Base-by-base conservation (phyloP, 2,329 filamentous ascomycete genomes). In the Colletotrichum incanum region DNA sequence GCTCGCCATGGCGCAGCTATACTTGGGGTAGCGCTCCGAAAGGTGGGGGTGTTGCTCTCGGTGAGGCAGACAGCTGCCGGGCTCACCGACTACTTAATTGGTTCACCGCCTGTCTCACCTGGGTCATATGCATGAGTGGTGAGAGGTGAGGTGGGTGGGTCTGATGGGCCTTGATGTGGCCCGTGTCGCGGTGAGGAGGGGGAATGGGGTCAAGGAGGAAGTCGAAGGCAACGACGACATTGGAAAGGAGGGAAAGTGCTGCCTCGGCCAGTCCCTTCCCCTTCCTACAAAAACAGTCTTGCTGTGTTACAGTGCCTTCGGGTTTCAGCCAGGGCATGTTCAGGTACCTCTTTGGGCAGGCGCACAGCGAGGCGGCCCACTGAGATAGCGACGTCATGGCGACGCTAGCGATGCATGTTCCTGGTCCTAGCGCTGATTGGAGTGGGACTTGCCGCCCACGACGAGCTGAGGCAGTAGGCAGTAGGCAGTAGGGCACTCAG, bases 361-460 rank as follows among this genome's bases (percentile, higher is more conserved):
- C 28, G 63, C 68, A 61, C 68, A 62, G 39, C 7, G 26, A 43
- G 49, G 14, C 0, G 34, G 37, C 1, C 56, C 52, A 64, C 65
- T 54, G 26, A 71, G 52, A 63, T 45, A n/a, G 41, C 69, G 70
- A 72, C 70, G 70, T 72, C 70, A 72, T 72, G 65, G 65, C 52
- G 12, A 54, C 28, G 52, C 65, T 43, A 63, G 65, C 54, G 39
- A 69, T 39, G 65, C 69, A 69, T 60, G 69, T 69, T 64, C 69
- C 65, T 72, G 59, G 65, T 55, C 69, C 31, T 60, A 72, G 69
- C 59, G 59, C 65, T 60, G n/a, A 69, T 70, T 65, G 66, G 41
- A 8, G 65, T 37, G 65, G 65, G 58, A 64, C 69, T 56, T 62
- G 49, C 64, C 67, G 67, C 63, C 65, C 31, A 26, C 37, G n/a